Evolutionary conservation across 2,329 filamentous ascomycete species (phyloP).

Genomic region (Gyromitra esculenta): DNA sequence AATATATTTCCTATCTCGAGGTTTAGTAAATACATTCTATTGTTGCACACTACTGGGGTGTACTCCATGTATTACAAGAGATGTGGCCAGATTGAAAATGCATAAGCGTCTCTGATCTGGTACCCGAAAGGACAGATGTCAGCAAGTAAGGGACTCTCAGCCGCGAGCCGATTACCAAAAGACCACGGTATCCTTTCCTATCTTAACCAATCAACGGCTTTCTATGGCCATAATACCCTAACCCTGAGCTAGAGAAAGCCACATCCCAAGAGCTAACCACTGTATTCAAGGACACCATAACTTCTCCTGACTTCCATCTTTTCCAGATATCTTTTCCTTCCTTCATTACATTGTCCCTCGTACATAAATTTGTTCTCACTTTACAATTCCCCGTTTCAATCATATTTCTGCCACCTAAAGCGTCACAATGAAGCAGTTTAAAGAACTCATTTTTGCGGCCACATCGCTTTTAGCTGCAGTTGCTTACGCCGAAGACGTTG

Average conservation of each 20-base stretch:
- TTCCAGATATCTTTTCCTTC: constrained; percentile 32
- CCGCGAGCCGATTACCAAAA: constrained; percentile 41
- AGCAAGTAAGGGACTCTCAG: constrained; percentile 36
- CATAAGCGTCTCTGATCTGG: constrained; percentile 4
- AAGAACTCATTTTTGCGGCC: constrained; percentile 53
- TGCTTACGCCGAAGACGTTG: constrained; percentile 59
- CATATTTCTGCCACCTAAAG: constrained; percentile 9
- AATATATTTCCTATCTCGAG: too few species aligned
- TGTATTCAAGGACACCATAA: constrained; percentile 50
- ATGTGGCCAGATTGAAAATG: constrained; percentile 41
- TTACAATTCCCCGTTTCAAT: background rate
- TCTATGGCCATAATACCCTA: constrained; percentile 15
- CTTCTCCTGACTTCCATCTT: constrained; percentile 29
- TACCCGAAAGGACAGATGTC: constrained; percentile 50
- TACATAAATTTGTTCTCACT: constrained; percentile 8
- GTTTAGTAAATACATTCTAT: background rate
- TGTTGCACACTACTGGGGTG: too few species aligned
- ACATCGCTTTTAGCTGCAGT: constrained; percentile 52
- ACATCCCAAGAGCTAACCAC: background rate
- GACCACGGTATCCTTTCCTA: constrained; percentile 53
- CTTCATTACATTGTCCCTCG: background rate
- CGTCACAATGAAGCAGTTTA: constrained; percentile 55
- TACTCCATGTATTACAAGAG: background rate
- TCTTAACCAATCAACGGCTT: constrained; percentile 36
- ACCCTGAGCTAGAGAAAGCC: constrained; percentile 5